Percentiles rank a stretch among this genome's conserved stretches.
Conservation (phyloP, 805 yeast genomes). For the Teunomyces barrocoloradensis region DNA sequence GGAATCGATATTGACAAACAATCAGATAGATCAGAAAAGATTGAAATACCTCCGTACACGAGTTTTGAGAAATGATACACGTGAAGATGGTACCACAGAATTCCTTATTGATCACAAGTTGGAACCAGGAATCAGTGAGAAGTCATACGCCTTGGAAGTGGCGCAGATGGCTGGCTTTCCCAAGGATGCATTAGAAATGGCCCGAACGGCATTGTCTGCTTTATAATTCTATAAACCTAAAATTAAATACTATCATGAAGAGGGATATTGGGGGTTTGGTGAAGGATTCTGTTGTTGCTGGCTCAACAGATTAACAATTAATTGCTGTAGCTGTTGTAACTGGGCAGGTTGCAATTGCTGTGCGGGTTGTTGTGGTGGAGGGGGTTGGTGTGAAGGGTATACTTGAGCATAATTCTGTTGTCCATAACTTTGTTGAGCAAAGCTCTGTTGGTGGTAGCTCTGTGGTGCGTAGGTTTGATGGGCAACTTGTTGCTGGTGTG, state of each 20-base stretch:
- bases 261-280: not conserved
- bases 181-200: conserved; percentile 49
- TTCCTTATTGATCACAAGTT: conserved; percentile 55
- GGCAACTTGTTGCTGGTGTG: not conserved
- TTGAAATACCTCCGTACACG: conserved; percentile 32
- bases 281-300: conserved; percentile 11
- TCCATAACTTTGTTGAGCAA: conserved; percentile 2
- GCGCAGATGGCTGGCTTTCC: conserved; percentile 85
- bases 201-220: conserved; percentile 33
- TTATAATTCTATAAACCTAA: conserved; percentile 1
- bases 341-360: conserved; percentile 19
- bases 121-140: conserved; percentile 63
- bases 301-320: conserved; percentile 19
- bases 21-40: conserved; percentile 23
- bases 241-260: not conserved
- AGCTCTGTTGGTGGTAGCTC: conserved; percentile 4
- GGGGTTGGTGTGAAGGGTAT: conserved; percentile 9
- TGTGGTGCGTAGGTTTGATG: not conserved
- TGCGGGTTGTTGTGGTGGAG: conserved; percentile 8
- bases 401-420: conserved; percentile 9
- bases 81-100: conserved; percentile 11
- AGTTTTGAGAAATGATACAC: conserved; percentile 19
- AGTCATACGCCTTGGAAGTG: conserved; percentile 74
- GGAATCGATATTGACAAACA: conserved; percentile 32
- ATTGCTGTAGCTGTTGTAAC: conserved; percentile 23